Percentiles rank a stretch among this genome's conserved stretches.
phyloP scores from a whole-genome alignment of 805 yeast species.

The Torulaspora gathmanii region DNA sequence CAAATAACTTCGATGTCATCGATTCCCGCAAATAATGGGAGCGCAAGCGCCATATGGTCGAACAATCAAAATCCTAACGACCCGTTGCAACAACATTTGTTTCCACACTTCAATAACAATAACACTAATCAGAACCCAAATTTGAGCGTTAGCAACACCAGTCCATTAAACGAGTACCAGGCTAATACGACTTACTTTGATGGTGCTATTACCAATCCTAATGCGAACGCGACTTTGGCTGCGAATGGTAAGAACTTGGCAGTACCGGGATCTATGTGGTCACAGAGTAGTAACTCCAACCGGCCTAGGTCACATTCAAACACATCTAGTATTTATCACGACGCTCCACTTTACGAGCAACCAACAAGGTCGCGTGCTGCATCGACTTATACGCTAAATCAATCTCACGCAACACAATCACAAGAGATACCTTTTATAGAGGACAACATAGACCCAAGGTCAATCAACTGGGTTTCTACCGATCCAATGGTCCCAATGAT shows the following conservation, averaged over 20 bases:
- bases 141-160: conserved; percentile 12
- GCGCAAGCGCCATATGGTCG: conserved; percentile 29
- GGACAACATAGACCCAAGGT: conserved; percentile 59
- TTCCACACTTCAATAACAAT: conserved; percentile 10
- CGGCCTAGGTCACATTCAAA: conserved; percentile 34
- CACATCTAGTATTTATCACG: conserved; percentile 34
- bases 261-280: conserved; percentile 20
- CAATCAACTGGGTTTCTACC: conserved; percentile 61
- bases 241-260: conserved; percentile 16
- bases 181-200: conserved; percentile 24
- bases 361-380: conserved; percentile 22
- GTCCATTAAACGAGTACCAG: conserved; percentile 21
- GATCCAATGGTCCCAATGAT: conserved; percentile 71
- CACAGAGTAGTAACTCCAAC: conserved; percentile 8
- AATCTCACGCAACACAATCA: conserved; percentile 17
- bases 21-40: conserved; percentile 18
- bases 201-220: conserved; percentile 12
- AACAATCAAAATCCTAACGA: conserved; percentile 22
- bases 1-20: conserved; percentile 36
- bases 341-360: conserved; percentile 30
- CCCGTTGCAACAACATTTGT: conserved; percentile 21
- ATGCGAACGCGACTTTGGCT: conserved; percentile 1
- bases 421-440: conserved; percentile 35
- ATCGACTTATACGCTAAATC: conserved; percentile 19
- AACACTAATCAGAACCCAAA: conserved; percentile 3